These are phyloP conservation scores for Cucumis cinereus DNA, from an alignment of 306 rosid genomes.

Conservation along the genomic window DNA sequence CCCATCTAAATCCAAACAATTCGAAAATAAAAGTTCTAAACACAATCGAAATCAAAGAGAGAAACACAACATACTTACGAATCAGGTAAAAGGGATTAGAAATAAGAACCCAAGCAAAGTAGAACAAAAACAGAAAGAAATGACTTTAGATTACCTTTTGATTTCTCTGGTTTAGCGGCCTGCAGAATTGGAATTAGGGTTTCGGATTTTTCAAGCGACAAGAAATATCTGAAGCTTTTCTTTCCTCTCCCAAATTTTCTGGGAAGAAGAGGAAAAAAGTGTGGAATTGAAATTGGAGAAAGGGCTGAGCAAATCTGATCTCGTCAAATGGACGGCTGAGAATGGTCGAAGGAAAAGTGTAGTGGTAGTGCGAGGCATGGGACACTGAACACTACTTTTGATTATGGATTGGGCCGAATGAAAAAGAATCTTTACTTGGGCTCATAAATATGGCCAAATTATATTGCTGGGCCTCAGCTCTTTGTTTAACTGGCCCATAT, in stretches of 20 bases:
- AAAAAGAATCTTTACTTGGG: neutral
- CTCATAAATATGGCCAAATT: neutral
- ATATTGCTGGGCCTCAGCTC: neutral
- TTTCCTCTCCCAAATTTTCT: neutral
- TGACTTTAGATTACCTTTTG: neutral
- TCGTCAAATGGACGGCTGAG: constrained; percentile 19
- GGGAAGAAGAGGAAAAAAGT: neutral
- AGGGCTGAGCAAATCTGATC: neutral
- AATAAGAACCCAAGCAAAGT: neutral
- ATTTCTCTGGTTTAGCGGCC: neutral
- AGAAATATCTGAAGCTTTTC: neutral
- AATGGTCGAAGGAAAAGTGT: neutral
- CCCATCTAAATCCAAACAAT: neutral
- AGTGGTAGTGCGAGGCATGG: constrained; percentile 11
- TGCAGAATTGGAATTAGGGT: neutral
- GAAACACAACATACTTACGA: neutral
- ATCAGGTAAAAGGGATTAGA: neutral
- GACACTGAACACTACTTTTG: neutral
- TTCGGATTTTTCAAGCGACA: neutral
- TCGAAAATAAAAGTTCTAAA: neutral
- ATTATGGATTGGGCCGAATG: neutral
- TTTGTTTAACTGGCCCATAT: neutral
- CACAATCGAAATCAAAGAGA: neutral
- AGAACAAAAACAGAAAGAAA: neutral
- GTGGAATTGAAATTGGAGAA: neutral